These are phyloP conservation scores for Jamesozyma lodderae DNA, from an alignment of 805 yeast species.

Conservation along the genomic window DNA sequence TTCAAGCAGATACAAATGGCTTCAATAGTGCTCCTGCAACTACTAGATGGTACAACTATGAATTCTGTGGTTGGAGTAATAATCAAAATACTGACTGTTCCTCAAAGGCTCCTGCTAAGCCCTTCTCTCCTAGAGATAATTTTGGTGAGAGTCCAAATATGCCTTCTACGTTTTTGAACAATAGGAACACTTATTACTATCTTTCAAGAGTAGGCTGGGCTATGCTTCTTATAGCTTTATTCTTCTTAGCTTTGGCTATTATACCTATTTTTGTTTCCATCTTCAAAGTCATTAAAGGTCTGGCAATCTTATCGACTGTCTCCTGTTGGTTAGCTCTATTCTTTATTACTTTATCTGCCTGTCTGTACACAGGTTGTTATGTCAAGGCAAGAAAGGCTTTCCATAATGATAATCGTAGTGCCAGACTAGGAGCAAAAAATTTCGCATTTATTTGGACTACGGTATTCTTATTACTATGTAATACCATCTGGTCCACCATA, in stretches of 20 bases:
- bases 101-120: conserved; percentile 58
- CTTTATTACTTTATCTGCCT: conserved; percentile 39
- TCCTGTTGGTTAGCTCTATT: conserved; percentile 33
- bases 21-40: conserved; percentile 35
- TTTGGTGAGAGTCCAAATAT: conserved; percentile 42
- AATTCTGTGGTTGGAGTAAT: conserved; percentile 40
- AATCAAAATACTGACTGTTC: conserved; percentile 44
- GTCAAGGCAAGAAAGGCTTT: conserved; percentile 45
- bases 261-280: conserved; percentile 28
- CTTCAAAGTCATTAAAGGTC: conserved; percentile 13
- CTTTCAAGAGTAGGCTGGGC: conserved; percentile 62
- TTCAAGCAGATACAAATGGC: conserved; percentile 60
- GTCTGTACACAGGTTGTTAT: conserved; percentile 46
- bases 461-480: conserved; percentile 15
- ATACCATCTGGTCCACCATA: conserved; percentile 18
- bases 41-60: conserved; percentile 80
- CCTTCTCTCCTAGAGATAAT: conserved; percentile 74
- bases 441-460: conserved; percentile 56
- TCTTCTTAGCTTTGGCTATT: conserved; percentile 44
- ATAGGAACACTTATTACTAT: conserved; percentile 50
- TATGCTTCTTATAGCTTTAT: conserved; percentile 48
- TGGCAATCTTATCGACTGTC: conserved; percentile 16
- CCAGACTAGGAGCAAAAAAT: conserved; percentile 40
- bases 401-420: conserved; percentile 33
- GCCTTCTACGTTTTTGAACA: conserved; percentile 43